phyloP scores from a whole-genome alignment of 768 basidiomycete genomes.

The Termitomyces sp. region DNA sequence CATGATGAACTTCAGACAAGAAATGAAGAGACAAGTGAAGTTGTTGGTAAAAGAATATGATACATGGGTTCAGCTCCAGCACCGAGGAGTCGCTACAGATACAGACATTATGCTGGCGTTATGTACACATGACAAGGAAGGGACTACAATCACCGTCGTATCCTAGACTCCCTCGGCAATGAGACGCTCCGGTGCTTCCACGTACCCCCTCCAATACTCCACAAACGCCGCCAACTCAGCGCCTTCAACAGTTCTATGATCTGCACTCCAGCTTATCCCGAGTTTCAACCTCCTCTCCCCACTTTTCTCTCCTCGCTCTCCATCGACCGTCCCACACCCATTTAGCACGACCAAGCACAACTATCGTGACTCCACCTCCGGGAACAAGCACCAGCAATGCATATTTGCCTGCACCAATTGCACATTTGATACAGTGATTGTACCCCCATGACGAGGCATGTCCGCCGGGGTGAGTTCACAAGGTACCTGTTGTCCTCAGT shows the following conservation, averaged over 20 bases:
- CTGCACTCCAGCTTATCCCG: constrained; percentile 79
- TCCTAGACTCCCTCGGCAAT: constrained; percentile 50
- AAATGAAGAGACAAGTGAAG: no score
- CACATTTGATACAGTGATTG: constrained; percentile 82
- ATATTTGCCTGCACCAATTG: constrained; percentile 67
- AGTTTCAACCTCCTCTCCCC: constrained; percentile 58
- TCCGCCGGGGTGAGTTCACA: constrained; percentile 61
- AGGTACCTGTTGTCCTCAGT: no score
- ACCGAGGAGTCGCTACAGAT: neutral
- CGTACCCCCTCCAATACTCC: constrained; percentile 79
- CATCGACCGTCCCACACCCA: constrained; percentile 75
- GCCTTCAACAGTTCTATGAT: constrained; percentile 86
- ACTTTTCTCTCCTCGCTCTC: constrained; percentile 37
- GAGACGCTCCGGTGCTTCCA: constrained; percentile 71
- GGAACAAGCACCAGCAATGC: constrained; percentile 78
- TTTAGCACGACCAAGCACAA: constrained; percentile 74
- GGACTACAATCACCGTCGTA: neutral
- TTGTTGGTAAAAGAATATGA: neutral
- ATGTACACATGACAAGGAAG: neutral
- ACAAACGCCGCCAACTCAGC: constrained; percentile 89
- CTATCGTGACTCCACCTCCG: constrained; percentile 84
- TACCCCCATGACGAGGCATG: constrained; percentile 75
- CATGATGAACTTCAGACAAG: no score
- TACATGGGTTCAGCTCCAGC: neutral
- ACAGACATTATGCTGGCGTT: neutral